Evolutionary conservation across 345 rosid genomes (phyloP), one percentile per base, ranked within the genome.

Genomic region (Pseudoturritis turrita): DNA sequence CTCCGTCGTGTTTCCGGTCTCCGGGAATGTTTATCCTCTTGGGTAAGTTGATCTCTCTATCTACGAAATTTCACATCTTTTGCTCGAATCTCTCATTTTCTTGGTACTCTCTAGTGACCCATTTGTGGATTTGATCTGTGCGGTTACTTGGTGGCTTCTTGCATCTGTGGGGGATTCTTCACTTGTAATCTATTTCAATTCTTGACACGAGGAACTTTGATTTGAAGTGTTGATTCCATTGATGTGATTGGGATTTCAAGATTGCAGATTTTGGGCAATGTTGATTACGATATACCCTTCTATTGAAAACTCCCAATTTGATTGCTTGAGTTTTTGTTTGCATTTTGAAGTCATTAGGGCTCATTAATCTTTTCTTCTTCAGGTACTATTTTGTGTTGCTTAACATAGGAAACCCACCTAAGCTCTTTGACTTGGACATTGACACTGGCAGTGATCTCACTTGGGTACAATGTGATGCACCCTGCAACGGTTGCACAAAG

Each of bases 401-500:
- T 8, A 18, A 68, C 50, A 85, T 94, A 21, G 98, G 98, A 28
- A 78, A 82, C 52, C 97, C 96, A 22, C 84, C 97, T 7, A 94
- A 88, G 86, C 61, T 72, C 71, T 94, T 72, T 70, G 96, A 94
- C 46, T 82, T 94, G 29, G 98, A 94, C 71, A 85, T 94, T 18
- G 98, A 94, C 79, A 91, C 97, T 12, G 98, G 98, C 11, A 91
- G 98, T 73, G 98, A 94, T 68, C 83, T 91, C 33, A 89, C 97
- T 67, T 94, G 98, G 98, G 89, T 94, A 53, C 96, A 94, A 56
- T 94, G 98, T 67, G 91, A 91, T 85, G 98, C 96, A 33, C 97
- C 98, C 23, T 94, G 98, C 73, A 80, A 21, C 2, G 83, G 93
- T 19, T 94, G 98, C 87, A 88, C 88, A 11, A 71, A 71, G 98